Evolutionary conservation across 345 rosid species (phyloP).

Genomic region (Geranium rotundifolium): DNA sequence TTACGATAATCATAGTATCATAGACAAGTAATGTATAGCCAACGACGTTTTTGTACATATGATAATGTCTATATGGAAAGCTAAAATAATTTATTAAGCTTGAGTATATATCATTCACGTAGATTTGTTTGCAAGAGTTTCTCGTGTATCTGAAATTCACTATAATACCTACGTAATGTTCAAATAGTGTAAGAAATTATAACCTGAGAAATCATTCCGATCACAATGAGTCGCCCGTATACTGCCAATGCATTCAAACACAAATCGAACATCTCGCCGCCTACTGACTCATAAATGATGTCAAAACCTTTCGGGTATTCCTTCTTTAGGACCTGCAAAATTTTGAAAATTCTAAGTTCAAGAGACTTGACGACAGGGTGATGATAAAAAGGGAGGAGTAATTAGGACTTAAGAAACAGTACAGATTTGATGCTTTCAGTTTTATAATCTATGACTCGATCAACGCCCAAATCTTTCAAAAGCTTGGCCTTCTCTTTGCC

Average conservation of each 20-base stretch:
- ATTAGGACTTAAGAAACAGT: constrained; percentile 15
- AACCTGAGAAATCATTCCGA: constrained; percentile 99
- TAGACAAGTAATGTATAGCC: no score
- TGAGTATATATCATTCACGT: no score
- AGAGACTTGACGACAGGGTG: no score
- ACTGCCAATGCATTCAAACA: constrained; percentile 83
- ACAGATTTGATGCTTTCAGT: constrained; percentile 77
- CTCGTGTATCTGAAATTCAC: no score
- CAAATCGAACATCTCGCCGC: constrained; percentile 81
- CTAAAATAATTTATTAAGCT: no score
- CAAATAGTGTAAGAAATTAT: constrained; percentile 1
- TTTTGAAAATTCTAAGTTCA: background rate
- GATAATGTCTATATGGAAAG: no score
- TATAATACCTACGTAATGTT: no score
- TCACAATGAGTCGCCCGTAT: constrained; percentile 66
- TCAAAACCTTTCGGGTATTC: constrained; percentile 83
- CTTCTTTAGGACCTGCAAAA: constrained; percentile 56
- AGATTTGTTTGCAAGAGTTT: no score
- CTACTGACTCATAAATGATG: constrained; percentile 87
- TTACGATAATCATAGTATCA: no score
- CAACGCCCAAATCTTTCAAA: constrained; percentile 71
- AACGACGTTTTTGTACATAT: no score
- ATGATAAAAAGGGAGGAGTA: background rate
- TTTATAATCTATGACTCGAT: constrained; percentile 83
- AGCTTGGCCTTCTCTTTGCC: constrained; percentile 75